phyloP scores from a whole-genome alignment of 75 land plant genomes.

The Pinus albicaulis region DNA sequence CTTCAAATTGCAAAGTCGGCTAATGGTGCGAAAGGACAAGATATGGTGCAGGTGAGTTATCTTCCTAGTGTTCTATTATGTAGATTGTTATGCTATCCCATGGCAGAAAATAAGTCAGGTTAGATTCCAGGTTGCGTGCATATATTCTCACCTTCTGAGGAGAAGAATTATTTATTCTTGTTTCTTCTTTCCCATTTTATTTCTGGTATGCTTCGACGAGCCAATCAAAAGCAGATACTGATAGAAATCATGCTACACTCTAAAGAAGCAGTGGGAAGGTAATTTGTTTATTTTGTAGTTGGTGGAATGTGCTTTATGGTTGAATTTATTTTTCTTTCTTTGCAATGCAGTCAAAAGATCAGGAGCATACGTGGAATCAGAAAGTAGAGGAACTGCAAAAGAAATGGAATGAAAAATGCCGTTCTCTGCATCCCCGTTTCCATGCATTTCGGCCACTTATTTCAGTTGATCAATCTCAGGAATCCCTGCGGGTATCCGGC shows the following conservation, averaged over 20 bases:
- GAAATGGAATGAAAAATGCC: constrained; percentile 72
- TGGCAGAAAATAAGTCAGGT: neutral
- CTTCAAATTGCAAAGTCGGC: constrained; percentile 40
- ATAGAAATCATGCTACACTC: too few relatives aligned
- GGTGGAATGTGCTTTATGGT: neutral
- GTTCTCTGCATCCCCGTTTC: constrained; percentile 38
- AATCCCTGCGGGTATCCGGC: neutral
- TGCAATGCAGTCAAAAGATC: constrained; percentile 30
- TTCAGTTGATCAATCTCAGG: constrained; percentile 1
- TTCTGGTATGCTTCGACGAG: too few relatives aligned
- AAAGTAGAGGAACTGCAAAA: constrained; percentile 54
- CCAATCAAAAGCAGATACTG: too few relatives aligned
- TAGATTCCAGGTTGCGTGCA: neutral
- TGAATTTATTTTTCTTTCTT: constrained; percentile 1
- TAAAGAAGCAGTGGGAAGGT: too few relatives aligned
- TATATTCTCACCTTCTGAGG: neutral
- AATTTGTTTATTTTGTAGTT: too few relatives aligned
- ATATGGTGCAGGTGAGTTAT: constrained; percentile 8
- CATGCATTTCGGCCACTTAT: constrained; percentile 11
- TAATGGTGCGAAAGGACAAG: constrained; percentile 2
- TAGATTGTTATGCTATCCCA: neutral
- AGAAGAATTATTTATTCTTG: neutral
- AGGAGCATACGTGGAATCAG: constrained; percentile 25
- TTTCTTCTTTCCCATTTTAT: too few relatives aligned
- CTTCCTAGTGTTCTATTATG: neutral